phyloP scores from a whole-genome alignment of 129 eudicot species.

The Flaveria linearis region DNA sequence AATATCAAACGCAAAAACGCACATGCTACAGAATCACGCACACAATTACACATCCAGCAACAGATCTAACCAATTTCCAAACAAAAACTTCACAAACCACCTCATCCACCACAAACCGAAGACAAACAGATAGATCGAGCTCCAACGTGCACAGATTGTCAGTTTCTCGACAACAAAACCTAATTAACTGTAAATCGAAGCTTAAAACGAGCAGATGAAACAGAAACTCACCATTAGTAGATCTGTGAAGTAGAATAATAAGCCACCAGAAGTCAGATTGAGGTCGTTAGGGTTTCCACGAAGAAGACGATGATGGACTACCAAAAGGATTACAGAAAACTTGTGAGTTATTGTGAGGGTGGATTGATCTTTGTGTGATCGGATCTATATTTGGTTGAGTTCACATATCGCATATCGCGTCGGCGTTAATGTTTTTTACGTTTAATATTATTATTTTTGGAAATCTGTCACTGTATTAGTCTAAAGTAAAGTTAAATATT shows the following conservation, averaged over 20 bases:
- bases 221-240: constrained; percentile 22
- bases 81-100: neutral
- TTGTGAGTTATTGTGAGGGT: neutral
- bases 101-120: neutral
- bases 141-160: neutral
- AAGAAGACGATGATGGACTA: constrained; percentile 37
- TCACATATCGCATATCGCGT: constrained; percentile 29
- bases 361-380: constrained; percentile 26
- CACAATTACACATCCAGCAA: neutral
- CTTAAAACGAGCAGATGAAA: neutral
- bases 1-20: constrained; percentile 9
- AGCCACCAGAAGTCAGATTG: constrained; percentile 18
- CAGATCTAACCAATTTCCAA: constrained; percentile 25
- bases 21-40: constrained; percentile 1
- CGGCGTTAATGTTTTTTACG: constrained; percentile 1
- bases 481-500: neutral
- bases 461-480: neutral
- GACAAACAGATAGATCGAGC: constrained; percentile 1
- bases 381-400: constrained; percentile 32
- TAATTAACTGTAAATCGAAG: neutral
- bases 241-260: neutral
- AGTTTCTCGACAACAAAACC: neutral
- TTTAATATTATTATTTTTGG: neutral
- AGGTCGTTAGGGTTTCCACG: constrained; percentile 40
- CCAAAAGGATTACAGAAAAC: constrained; percentile 17